Evolutionary conservation across 2,329 filamentous ascomycete species (phyloP).

Genomic region (Alternaria solani): DNA sequence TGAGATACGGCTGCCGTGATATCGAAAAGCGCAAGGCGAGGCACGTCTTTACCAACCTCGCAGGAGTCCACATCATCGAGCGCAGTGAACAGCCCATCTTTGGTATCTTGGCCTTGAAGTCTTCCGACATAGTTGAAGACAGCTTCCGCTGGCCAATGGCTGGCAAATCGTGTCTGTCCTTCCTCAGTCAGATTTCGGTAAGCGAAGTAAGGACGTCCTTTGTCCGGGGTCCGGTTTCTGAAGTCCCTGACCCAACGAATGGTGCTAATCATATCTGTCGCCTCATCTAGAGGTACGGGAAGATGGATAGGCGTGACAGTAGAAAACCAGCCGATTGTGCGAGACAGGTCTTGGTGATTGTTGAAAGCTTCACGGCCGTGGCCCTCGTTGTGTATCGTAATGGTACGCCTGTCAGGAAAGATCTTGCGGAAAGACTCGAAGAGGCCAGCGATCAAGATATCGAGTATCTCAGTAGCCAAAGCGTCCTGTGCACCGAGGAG

Average conservation of each 20-base stretch:
- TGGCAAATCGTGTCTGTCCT: conserved; percentile 36
- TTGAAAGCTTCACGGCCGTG: conserved; percentile 60
- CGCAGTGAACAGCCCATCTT: conserved; percentile 37
- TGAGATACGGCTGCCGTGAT: conserved; percentile 41
- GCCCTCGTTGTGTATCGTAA: conserved; percentile 59
- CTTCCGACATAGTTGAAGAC: conserved; percentile 46
- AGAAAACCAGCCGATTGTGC: conserved; percentile 63
- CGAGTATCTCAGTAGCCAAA: conserved; percentile 47
- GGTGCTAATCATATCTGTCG: conserved; percentile 41
- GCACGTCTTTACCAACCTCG: conserved; percentile 38
- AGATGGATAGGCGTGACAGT: conserved; percentile 46
- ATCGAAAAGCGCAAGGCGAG: conserved; percentile 44
- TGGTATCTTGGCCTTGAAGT: conserved; percentile 42
- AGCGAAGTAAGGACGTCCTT: conserved; percentile 46
- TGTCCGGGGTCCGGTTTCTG: conserved; percentile 41
- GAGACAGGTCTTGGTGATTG: conserved; percentile 56
- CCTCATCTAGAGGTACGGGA: conserved; percentile 32
- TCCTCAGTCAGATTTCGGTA: conserved; percentile 35
- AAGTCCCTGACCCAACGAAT: conserved; percentile 47
- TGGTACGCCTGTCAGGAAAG: conserved; percentile 52
- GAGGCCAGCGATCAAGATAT: conserved; percentile 48
- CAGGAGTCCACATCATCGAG: conserved; percentile 30
- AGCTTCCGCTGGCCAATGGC: conserved; percentile 46
- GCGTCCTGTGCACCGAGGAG: conserved; percentile 45
- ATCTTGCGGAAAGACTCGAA: conserved; percentile 55